These are phyloP conservation scores for Platanthera zijinensis DNA, from an alignment of 106 monocot genomes.

Conservation along the genomic window DNA sequence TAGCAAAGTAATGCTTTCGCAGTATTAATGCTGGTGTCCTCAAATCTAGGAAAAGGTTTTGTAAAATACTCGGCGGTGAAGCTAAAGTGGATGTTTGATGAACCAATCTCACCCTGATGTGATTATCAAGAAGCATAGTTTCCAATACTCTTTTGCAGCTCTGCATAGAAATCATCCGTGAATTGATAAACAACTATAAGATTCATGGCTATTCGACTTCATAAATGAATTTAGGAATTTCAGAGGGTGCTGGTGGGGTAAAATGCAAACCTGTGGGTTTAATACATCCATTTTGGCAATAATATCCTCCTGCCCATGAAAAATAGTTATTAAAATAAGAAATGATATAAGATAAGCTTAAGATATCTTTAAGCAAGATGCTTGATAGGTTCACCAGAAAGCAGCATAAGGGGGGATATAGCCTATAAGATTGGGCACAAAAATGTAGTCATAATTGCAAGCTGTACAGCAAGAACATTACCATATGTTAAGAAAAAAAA, in stretches of 20 bases:
- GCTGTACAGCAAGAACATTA: too few relatives aligned
- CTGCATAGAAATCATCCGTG: conserved; percentile 24
- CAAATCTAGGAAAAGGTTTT: conserved; percentile 21
- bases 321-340: not conserved
- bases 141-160: conserved; percentile 68
- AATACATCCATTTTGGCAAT: conserved; percentile 69
- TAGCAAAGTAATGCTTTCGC: conserved; percentile 70
- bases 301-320: conserved; percentile 58
- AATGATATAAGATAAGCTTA: not conserved
- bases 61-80: conserved; percentile 38
- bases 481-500: too few relatives aligned
- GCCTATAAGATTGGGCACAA: too few relatives aligned
- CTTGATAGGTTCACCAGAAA: too few relatives aligned
- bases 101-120: conserved; percentile 38
- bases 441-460: too few relatives aligned
- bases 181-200: not conserved
- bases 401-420: too few relatives aligned
- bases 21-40: conserved; percentile 19
- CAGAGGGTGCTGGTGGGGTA: not conserved
- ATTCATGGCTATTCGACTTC: too few relatives aligned
- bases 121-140: conserved; percentile 50
- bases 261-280: conserved; percentile 76
- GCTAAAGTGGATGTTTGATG: conserved; percentile 25
- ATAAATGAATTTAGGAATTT: not conserved
- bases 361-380: not conserved